Base-by-base conservation (phyloP, 345 rosid species). In the Linum usitatissimum region DNA sequence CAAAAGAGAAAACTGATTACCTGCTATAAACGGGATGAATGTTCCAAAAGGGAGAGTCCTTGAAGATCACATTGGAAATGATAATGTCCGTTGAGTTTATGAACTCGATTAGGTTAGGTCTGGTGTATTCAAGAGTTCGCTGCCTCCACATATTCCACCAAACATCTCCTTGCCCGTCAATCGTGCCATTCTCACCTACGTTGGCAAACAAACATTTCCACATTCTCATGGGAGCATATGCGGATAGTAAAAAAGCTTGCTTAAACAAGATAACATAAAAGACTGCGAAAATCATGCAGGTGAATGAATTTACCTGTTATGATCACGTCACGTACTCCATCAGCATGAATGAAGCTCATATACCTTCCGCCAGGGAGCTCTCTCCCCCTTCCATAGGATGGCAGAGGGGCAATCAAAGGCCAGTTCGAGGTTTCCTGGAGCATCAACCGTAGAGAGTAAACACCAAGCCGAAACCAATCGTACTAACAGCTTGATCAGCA, bases 301-400 rank as follows among this genome's bases (percentile, higher is more conserved):
- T 7, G 3, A 34, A 34, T 1, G 3, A 7, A 4, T 19, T 55
- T 55, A 18, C 51, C 51, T 45, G 51, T 45, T 45, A 45, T 45
- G 51, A 45, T 45, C 42, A 89, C 98, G 31, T 92, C 98, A 36
- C 30, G 77, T 66, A 92, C 82, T 56, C 95, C 95, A 77, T 92
- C 95, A 15, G 91, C 98, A 69, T 92, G 95, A 76, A 92, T 77
- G 72, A 92, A 89, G 80, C 95, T 92, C 71, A 78, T 73, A 65
- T 92, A 92, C 70, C 98, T 83, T 61, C 81, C 86, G 10, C 98
- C 98, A 18, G 83, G 91, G 38, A 68, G 84, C 79, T 92, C 98
- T 75, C 96, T 85, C 53, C 98, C 98, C 76, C 98, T 85, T 70
- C 98, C 98, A 79, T 92, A 89, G 66, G 98, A 92, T 30, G 95